phyloP scores from a whole-genome alignment of 306 rosid species.

The Acacia crassicarpa region DNA sequence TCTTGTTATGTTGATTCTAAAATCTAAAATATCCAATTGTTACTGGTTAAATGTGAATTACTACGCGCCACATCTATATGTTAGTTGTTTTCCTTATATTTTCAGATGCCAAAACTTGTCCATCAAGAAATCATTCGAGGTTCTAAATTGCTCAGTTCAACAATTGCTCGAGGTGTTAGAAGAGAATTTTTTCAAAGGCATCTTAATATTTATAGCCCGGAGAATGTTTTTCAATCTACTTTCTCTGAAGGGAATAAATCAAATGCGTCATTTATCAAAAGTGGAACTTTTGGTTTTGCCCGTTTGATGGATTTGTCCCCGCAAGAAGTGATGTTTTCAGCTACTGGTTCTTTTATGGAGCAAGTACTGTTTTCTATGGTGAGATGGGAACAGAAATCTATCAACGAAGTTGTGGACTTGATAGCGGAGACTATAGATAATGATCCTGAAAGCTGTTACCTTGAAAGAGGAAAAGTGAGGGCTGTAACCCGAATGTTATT shows the following conservation, averaged over 20 bases:
- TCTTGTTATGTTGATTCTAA: neutral
- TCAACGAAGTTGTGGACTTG: slow-evolving; percentile 59
- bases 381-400: slow-evolving; percentile 64
- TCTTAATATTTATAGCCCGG: slow-evolving; percentile 71
- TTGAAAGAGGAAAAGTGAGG: slow-evolving; percentile 72
- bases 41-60: slow-evolving; percentile 15
- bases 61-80: neutral
- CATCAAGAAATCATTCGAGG: slow-evolving; percentile 58
- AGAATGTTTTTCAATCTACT: slow-evolving; percentile 68
- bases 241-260: slow-evolving; percentile 47
- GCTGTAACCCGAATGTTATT: slow-evolving; percentile 80
- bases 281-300: slow-evolving; percentile 87
- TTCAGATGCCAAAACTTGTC: slow-evolving; percentile 86
- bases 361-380: slow-evolving; percentile 68
- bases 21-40: slow-evolving; percentile 6
- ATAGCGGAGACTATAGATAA: slow-evolving; percentile 52
- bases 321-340: slow-evolving; percentile 79
- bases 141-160: slow-evolving; percentile 56
- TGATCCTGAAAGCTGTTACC: slow-evolving; percentile 54
- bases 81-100: neutral
- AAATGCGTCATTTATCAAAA: slow-evolving; percentile 32
- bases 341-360: slow-evolving; percentile 78
- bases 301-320: slow-evolving; percentile 85
- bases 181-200: slow-evolving; percentile 59
- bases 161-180: slow-evolving; percentile 54